Conservation (phyloP, 108 stramenopile species). For the Chaetoceros tenuissimus region DNA sequence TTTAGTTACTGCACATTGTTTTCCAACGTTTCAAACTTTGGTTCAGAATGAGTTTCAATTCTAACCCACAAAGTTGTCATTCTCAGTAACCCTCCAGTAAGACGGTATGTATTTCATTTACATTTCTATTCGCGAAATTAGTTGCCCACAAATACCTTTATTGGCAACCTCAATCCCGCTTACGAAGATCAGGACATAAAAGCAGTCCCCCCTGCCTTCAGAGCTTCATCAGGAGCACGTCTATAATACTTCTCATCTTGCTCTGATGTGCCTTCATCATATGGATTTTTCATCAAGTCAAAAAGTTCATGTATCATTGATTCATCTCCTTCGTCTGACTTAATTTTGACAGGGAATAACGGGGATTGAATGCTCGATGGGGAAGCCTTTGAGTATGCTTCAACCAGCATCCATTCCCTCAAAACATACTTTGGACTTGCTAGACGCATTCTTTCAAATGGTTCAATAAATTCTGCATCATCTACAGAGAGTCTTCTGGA, state of each 20-base stretch:
- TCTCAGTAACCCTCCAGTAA: too few species aligned
- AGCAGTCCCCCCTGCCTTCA: slow-evolving; percentile 68
- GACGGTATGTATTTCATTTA: too few species aligned
- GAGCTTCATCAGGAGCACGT: slow-evolving; percentile 53
- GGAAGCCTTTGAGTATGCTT: slow-evolving; percentile 72
- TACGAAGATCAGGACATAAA: slow-evolving; percentile 83
- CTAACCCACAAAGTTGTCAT: too few species aligned
- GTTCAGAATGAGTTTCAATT: too few species aligned
- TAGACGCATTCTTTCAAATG: slow-evolving; percentile 41
- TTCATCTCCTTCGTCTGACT: slow-evolving; percentile 41
- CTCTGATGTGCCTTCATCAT: slow-evolving; percentile 56
- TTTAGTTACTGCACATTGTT: too few species aligned
- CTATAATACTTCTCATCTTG: slow-evolving; percentile 49
- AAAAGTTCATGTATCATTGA: slow-evolving; percentile 45
- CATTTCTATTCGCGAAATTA: neutral
- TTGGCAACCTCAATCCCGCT: too few species aligned
- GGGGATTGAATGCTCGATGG: slow-evolving; percentile 12
- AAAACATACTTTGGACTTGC: slow-evolving; percentile 77
- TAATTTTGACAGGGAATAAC: slow-evolving; percentile 6
- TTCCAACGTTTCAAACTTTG: too few species aligned
- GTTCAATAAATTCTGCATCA: slow-evolving; percentile 6
- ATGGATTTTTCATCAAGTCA: slow-evolving; percentile 56
- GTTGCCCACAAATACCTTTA: too few species aligned
- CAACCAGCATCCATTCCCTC: slow-evolving; percentile 82
- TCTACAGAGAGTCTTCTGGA: slow-evolving; percentile 2